phyloP scores from a whole-genome alignment of 257 asterid species.

The Gardenia jasminoides region DNA sequence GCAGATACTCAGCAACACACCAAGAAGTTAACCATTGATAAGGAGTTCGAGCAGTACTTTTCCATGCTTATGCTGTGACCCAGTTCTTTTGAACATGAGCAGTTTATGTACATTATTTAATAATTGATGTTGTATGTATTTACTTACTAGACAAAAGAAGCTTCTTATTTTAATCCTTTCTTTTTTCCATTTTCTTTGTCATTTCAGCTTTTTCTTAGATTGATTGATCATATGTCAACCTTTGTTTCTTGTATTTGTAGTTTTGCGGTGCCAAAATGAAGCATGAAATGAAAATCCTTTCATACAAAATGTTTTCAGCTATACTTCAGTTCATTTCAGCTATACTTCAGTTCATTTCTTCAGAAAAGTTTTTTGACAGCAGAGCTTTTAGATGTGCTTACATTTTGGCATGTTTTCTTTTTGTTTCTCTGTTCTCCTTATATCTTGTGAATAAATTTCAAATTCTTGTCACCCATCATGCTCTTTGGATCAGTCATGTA shows the following conservation, averaged over 20 bases:
- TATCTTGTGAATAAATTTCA: neutral
- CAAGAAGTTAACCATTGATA: slow-evolving; percentile 69
- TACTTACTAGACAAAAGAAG: slow-evolving; percentile 19
- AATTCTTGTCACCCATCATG: neutral
- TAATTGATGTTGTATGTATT: slow-evolving; percentile 10
- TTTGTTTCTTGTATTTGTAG: neutral
- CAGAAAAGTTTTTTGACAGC: neutral
- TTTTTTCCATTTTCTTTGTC: neutral
- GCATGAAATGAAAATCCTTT: neutral
- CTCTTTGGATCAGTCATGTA: neutral
- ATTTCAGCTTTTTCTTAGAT: neutral
- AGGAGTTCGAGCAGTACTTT: slow-evolving; percentile 86
- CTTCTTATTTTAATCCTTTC: slow-evolving; percentile 12
- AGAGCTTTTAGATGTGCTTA: neutral
- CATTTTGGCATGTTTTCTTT: neutral
- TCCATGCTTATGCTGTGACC: slow-evolving; percentile 67
- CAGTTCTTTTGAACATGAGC: neutral
- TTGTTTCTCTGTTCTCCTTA: neutral
- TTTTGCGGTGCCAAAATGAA: neutral
- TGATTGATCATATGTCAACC: neutral
- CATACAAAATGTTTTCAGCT: neutral
- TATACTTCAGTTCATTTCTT: neutral
- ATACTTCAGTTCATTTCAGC: neutral
- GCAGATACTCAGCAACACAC: slow-evolving; percentile 55
- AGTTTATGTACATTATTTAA: slow-evolving; percentile 10